These are phyloP conservation scores for Pyronema omphalodes DNA, from an alignment of 495 filamentous ascomycete species.

Conservation along the genomic window DNA sequence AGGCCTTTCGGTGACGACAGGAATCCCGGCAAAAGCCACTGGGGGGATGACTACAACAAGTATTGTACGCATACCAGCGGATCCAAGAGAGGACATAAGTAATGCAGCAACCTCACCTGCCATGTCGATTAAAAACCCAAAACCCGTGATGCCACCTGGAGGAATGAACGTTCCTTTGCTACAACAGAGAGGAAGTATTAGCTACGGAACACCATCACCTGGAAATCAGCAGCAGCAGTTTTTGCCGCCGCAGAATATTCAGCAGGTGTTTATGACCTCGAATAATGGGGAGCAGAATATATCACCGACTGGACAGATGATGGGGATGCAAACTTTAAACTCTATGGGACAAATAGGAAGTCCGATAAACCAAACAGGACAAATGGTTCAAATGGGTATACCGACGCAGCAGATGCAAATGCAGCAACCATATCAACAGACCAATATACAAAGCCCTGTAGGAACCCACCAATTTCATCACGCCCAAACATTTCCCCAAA, in stretches of 20 bases:
- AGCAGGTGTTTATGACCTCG: not conserved
- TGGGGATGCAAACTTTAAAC: no score
- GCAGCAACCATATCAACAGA: not conserved
- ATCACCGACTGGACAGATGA: not conserved
- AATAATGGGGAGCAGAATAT: not conserved
- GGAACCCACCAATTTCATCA: not conserved
- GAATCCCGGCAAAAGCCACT: not conserved
- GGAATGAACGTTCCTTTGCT: conserved; percentile 1
- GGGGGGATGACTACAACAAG: not conserved
- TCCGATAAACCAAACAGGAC: not conserved
- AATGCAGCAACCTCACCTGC: not conserved
- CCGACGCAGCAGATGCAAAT: not conserved
- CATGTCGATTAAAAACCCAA: not conserved
- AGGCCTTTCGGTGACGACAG: not conserved
- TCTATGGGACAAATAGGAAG: no score
- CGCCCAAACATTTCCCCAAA: not conserved
- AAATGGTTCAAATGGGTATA: not conserved
- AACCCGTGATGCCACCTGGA: not conserved
- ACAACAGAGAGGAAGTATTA: not conserved
- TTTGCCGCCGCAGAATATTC: not conserved
- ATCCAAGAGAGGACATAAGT: not conserved
- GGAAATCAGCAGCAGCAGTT: not conserved
- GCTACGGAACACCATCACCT: not conserved
- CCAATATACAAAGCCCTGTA: not conserved
- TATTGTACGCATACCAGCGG: not conserved